Evolutionary conservation across 192 early-diverging fungal genomes (phyloP).

Genomic region (Pecoramyces ruminantium): DNA sequence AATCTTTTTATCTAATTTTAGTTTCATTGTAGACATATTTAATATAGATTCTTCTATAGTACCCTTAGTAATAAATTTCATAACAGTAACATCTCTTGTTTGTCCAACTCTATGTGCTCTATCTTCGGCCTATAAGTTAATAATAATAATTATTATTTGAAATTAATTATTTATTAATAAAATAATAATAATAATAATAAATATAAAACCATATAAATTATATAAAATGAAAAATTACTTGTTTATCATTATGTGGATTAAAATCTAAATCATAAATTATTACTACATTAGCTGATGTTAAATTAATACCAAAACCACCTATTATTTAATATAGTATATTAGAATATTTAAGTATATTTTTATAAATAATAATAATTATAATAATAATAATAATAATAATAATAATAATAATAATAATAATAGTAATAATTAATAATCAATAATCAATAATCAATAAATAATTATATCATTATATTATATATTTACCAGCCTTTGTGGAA

Average conservation of each 20-base stretch:
- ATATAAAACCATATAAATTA: not conserved
- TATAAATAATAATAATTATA: too few species aligned
- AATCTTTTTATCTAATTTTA: constrained; percentile 30
- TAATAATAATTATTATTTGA: too few species aligned
- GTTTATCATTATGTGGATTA: constrained; percentile 72
- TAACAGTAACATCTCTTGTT: constrained; percentile 55
- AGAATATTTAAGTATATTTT: not conserved
- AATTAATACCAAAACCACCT: constrained; percentile 57
- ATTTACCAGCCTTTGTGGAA: constrained; percentile 52
- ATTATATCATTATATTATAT: not conserved
- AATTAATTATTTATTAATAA: too few species aligned
- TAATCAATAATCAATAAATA: too few species aligned
- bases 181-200: too few species aligned
- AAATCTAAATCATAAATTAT: constrained; percentile 65
- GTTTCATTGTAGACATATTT: constrained; percentile 32
- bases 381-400: not conserved
- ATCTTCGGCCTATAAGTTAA: not conserved
- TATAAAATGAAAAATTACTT: constrained; percentile 2
- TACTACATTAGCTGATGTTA: constrained; percentile 60
- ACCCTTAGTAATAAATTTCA: constrained; percentile 42
- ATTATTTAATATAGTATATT: too few species aligned
- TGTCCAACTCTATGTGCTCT: constrained; percentile 50
- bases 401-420: not conserved
- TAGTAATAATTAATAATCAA: too few species aligned
- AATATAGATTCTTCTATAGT: constrained; percentile 60